Evolutionary conservation across 306 rosid species (phyloP), one percentile per base, ranked within the genome.

Genomic region (Castanospermum australe): DNA sequence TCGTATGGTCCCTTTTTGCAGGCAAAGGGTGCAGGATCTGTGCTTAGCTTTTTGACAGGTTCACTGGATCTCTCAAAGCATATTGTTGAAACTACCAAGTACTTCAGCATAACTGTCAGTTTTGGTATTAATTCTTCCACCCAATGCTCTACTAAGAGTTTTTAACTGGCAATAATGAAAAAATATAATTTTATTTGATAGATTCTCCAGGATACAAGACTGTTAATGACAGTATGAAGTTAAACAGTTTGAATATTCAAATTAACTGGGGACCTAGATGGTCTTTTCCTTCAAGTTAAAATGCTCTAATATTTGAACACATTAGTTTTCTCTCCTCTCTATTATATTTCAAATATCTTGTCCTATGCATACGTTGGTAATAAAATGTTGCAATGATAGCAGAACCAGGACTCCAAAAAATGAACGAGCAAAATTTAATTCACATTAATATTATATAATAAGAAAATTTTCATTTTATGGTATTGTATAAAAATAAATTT

Each of bases 21-120:
- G 99, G 97, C 97, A 71, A 90, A 89, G 76, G 99, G 97, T 80
- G 94, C 99, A 36, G 98, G 98, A 56, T 87, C 97, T 73, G 98
- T 95, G 78, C 82, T 92, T 83, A 95, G 99, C 88, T 92, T 95
- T 86, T 79, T 90, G 84, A 92, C 98, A 15, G 97, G 98, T 64
- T 91, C 97, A 45, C 36, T 85, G 76, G 86, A 94, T 36, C 90
- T 95, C 74, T 95, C 98, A 67, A 95, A 86, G 94, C 97, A 95
- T 82, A 74, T 95, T 79, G 99, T 88, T 38, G 96, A 95, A 86
- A 84, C 87, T 56, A 91, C 96, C 81, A 90, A 88, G 75, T 95
- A 89, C 90, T 95, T 87, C 89, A 91, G 97, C 90, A 80, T 95
- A 74, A 88, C 98, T 7, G 99, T 95, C 77, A 95, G 99, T 83